Evolutionary conservation across 208 protist species (phyloP).

Genomic region (Porcisia hertigi): DNA sequence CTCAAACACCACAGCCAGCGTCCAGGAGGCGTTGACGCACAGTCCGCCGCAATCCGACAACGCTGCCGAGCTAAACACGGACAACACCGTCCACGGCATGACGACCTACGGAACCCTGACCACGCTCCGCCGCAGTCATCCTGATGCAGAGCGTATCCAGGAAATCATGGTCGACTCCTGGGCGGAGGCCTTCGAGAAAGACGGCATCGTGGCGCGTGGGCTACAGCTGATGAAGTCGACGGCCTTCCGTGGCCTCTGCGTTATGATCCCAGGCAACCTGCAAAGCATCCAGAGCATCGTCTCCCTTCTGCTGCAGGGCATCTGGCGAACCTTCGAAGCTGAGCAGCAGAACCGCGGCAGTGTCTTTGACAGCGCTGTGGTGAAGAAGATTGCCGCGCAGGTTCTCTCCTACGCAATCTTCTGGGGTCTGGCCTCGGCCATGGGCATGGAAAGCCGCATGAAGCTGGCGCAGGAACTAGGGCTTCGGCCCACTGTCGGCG

Average conservation of each 20-base stretch:
- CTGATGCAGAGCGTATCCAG: constrained; percentile 83
- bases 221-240: constrained; percentile 62
- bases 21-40: constrained; percentile 11
- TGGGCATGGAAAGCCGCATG: constrained; percentile 56
- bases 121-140: constrained; percentile 34
- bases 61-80: constrained; percentile 12
- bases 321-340: constrained; percentile 91
- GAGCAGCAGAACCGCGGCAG: constrained; percentile 70
- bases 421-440: constrained; percentile 94
- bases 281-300: constrained; percentile 93
- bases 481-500: constrained; percentile 37
- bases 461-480: constrained; percentile 64
- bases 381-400: constrained; percentile 22
- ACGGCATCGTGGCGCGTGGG: constrained; percentile 81
- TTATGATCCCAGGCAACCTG: constrained; percentile 95
- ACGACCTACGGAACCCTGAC: constrained; percentile 6
- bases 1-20: constrained; percentile 20
- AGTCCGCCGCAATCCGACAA: constrained; percentile 11
- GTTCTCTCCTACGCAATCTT: constrained; percentile 93
- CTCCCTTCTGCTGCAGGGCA: constrained; percentile 88
- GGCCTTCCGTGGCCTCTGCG: constrained; percentile 63
- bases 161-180: constrained; percentile 81
- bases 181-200: constrained; percentile 73
- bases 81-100: constrained; percentile 15
- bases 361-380: constrained; percentile 19